Evolutionary conservation across 2,329 filamentous ascomycete species (phyloP), one percentile per base, ranked within the genome.

Genomic region (Rhinocladiella similis): DNA sequence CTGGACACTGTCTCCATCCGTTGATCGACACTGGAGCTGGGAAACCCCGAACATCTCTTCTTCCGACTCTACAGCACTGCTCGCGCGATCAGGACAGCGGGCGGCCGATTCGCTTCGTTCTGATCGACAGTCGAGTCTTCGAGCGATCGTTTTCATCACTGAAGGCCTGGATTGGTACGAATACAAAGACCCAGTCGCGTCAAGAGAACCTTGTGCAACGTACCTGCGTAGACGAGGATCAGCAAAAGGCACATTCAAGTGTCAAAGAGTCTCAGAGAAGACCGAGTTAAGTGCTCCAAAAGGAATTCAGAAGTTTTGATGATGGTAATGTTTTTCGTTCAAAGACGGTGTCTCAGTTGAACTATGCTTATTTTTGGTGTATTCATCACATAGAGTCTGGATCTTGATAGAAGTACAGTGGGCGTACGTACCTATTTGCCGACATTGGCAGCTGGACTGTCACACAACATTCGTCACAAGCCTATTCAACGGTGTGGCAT

Each of bases 331-430:
- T 65, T 72, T 72, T 63, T 73, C 72, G 70, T 73, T 73, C 72
- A 73, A 58, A 54, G 65, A 69, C 70, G 67, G 65, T 69, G 70
- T 67, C 66, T 74, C 71, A 72, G 70, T 66, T 74, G 72, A 74
- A 74, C 72, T 74, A 74, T 73, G 71, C 72, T 69, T 68, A 68
- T 10, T 10, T 67, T 66, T 65, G 66, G 68, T 69, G 57, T 65
- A 33, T 65, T 73, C 71, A 73, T 74, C 71, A 33, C 29, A 72
- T 68, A 43, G 14, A 47, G 27, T 36, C n/a, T 18, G 18, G 35
- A 14, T 20, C 14, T 33, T 46, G 38, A 41, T 41, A 41, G 14
- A 19, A 41, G 38, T 33, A 33, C 29, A 9, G 29, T 33, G 16
- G 5, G 10, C 29, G 29, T 33, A 33, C 29, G 29, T 33, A 33